Conservation (phyloP, 306 rosid species). For the Dalbergia cochinchinensis region DNA sequence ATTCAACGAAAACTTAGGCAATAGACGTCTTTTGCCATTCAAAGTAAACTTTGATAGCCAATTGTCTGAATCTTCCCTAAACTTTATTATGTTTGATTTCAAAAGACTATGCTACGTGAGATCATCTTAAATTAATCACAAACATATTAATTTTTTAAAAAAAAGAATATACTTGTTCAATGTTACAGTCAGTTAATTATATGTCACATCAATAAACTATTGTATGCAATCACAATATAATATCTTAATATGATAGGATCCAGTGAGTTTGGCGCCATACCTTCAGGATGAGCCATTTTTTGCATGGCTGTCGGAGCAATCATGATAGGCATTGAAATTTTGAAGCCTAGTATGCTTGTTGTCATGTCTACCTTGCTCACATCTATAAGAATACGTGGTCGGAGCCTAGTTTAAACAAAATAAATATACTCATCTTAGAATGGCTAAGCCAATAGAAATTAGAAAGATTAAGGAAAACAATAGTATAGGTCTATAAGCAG, state of each 20-base stretch:
- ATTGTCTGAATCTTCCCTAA: too few relatives aligned
- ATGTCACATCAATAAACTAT: too few relatives aligned
- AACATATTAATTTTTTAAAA: too few relatives aligned
- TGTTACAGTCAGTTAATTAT: too few relatives aligned
- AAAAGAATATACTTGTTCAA: too few relatives aligned
- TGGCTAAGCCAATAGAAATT: not conserved
- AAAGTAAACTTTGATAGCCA: slow-evolving; percentile 46
- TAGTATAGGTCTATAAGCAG: not conserved
- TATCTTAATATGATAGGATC: too few relatives aligned
- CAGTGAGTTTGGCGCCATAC: slow-evolving; percentile 8
- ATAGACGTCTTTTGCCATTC: too few relatives aligned
- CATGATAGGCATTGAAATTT: slow-evolving; percentile 83
- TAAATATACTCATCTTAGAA: slow-evolving; percentile 1
- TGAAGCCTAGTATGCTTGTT: slow-evolving; percentile 75
- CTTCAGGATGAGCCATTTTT: slow-evolving; percentile 88
- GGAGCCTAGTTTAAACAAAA: slow-evolving; percentile 52
- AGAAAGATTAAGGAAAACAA: not conserved
- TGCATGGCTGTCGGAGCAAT: slow-evolving; percentile 83
- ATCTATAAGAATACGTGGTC: slow-evolving; percentile 76
- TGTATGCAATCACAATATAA: too few relatives aligned
- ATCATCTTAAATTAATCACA: too few relatives aligned
- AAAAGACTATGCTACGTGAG: too few relatives aligned
- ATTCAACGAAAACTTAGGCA: too few relatives aligned
- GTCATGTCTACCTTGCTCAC: slow-evolving; percentile 75
- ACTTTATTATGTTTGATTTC: too few relatives aligned